Conservation (phyloP, 805 yeast genomes). For the Cyberlindnera nakhonratchasimensis region DNA sequence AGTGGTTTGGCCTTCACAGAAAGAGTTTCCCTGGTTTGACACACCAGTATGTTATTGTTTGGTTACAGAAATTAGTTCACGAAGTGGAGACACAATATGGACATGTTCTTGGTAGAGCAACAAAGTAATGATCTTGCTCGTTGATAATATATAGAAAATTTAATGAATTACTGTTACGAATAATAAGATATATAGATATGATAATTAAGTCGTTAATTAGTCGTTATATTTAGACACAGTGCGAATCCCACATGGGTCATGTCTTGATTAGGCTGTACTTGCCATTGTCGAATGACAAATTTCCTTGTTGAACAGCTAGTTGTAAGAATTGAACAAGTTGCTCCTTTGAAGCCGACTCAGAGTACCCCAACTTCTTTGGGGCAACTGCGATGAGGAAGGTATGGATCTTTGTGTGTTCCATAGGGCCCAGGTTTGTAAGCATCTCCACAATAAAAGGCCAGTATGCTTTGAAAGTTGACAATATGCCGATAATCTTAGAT, state of each 20-base stretch:
- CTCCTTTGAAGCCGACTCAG: background rate
- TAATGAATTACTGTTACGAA: background rate
- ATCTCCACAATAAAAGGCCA: constrained; percentile 54
- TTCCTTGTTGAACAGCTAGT: constrained; percentile 4
- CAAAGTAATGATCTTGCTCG: background rate
- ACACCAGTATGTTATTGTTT: constrained; percentile 73
- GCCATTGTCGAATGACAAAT: constrained; percentile 4
- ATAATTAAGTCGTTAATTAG: background rate
- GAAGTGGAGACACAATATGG: constrained; percentile 54
- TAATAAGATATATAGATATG: background rate
- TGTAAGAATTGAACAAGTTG: constrained; percentile 9
- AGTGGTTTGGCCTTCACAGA: constrained; percentile 95
- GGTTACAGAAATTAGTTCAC: constrained; percentile 68
- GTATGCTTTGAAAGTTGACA: constrained; percentile 17
- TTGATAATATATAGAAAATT: background rate
- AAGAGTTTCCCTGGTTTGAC: constrained; percentile 81
- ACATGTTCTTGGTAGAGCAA: constrained; percentile 36
- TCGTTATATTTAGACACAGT: no score
- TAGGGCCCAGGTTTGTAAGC: constrained; percentile 52
- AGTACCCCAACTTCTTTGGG: constrained; percentile 39
- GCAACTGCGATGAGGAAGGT: constrained; percentile 52
- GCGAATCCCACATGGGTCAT: no score
- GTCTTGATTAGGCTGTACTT: constrained; percentile 2
- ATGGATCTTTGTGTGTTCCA: constrained; percentile 48
- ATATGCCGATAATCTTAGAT: background rate